Evolutionary conservation across 345 rosid genomes (phyloP).

Genomic region (Capsella bursapastoris): DNA sequence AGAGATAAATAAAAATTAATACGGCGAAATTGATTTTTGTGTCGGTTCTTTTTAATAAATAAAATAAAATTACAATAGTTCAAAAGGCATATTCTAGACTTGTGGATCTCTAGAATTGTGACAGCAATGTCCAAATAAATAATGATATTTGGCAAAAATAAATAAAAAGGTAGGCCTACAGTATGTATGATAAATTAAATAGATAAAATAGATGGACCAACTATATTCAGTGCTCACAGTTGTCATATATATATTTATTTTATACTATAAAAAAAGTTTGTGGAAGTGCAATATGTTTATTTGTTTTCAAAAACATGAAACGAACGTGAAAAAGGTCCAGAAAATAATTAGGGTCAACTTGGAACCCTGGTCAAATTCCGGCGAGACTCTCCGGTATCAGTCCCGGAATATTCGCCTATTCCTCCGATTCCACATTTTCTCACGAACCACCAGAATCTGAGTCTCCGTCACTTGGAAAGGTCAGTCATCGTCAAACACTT

Average conservation of each 20-base stretch:
- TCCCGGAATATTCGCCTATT: constrained; percentile 43
- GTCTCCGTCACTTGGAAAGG: constrained; percentile 50
- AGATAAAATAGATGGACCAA: constrained; percentile 30
- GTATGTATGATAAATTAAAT: not conserved
- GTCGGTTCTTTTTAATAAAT: constrained; percentile 16
- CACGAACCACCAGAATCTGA: constrained; percentile 36
- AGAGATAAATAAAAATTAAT: not conserved
- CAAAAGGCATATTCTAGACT: constrained; percentile 38
- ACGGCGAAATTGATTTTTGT: constrained; percentile 1
- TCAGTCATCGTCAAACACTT: constrained; percentile 33
- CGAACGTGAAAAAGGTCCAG: not conserved
- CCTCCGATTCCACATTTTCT: constrained; percentile 38
- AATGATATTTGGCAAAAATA: constrained; percentile 11
- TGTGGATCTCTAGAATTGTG: constrained; percentile 34
- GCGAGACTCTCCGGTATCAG: constrained; percentile 29
- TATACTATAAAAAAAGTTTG: not conserved
- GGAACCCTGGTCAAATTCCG: constrained; percentile 19
- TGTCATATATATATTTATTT: constrained; percentile 28
- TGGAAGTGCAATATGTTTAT: constrained; percentile 17
- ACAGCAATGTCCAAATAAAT: constrained; percentile 24
- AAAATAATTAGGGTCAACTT: constrained; percentile 12
- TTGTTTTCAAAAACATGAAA: not conserved
- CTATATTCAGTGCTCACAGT: constrained; percentile 39
- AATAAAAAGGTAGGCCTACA: constrained; percentile 19
- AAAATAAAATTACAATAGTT: not conserved